These are phyloP conservation scores for Populus hybrid DNA, from an alignment of 441 rosid species.

Conservation along the genomic window DNA sequence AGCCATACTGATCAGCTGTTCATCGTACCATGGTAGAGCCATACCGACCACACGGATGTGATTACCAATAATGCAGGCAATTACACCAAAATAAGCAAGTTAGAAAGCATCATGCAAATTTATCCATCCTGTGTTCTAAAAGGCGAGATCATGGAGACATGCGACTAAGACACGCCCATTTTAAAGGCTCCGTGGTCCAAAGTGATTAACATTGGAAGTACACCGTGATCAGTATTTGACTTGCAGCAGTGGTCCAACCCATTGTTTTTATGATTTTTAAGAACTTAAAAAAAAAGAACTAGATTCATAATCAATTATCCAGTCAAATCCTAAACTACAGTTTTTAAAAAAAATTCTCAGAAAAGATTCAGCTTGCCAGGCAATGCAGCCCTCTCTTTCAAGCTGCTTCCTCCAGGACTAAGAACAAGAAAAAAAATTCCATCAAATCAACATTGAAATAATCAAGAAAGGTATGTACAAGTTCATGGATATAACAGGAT, in stretches of 20 bases:
- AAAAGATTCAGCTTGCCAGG: background rate
- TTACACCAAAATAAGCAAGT: background rate
- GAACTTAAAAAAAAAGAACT: background rate
- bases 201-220: background rate
- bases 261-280: background rate
- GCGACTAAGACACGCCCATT: background rate
- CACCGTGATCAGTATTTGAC: background rate
- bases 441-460: background rate
- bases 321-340: background rate
- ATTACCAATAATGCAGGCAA: background rate
- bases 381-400: background rate
- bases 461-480: background rate
- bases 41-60: background rate
- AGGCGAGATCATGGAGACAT: background rate
- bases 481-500: background rate
- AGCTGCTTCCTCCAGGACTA: background rate
- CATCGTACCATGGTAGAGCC: background rate
- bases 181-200: background rate
- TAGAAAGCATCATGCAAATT: background rate
- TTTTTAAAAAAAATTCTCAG: background rate
- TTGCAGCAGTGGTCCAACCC: background rate
- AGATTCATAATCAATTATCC: background rate
- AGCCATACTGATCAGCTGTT: background rate
- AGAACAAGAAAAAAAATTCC: background rate
- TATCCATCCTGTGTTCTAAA: background rate